phyloP scores from a whole-genome alignment of 2,329 filamentous ascomycete species.

The Trichoderma oligosporum region DNA sequence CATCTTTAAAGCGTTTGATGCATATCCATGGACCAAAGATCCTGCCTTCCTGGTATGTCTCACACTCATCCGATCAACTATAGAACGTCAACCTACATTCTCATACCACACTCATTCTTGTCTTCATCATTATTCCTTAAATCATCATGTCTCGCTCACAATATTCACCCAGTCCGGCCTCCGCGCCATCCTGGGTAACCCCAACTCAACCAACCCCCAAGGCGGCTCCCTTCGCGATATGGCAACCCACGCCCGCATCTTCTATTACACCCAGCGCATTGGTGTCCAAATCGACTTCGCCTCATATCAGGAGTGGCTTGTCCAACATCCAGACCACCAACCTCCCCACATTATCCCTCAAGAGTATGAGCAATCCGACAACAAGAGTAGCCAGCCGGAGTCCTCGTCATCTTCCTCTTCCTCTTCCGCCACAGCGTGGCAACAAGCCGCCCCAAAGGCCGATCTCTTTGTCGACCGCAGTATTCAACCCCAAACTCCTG shows the following conservation, averaged over 20 bases:
- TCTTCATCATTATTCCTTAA: neutral
- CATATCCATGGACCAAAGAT: constrained; percentile 65
- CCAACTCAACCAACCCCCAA: constrained; percentile 39
- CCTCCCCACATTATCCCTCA: constrained; percentile 37
- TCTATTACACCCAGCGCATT: constrained; percentile 57
- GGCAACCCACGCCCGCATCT: constrained; percentile 61
- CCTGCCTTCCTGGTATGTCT: constrained; percentile 59
- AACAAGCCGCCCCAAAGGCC: constrained; percentile 46
- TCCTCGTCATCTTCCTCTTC: neutral
- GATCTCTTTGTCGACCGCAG: constrained; percentile 45
- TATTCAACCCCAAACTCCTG: constrained; percentile 22
- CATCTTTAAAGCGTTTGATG: constrained; percentile 59
- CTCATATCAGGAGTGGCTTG: constrained; percentile 63
- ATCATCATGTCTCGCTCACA: neutral
- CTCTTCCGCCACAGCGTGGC: constrained; percentile 40
- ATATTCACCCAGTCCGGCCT: constrained; percentile 49
- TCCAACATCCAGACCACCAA: constrained; percentile 31
- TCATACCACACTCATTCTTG: neutral
- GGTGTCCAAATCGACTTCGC: constrained; percentile 59
- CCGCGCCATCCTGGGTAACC: constrained; percentile 59
- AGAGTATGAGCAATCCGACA: constrained; percentile 2
- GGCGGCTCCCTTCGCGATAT: constrained; percentile 52
- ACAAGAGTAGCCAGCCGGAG: neutral
- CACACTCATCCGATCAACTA: neutral
- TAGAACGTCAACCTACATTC: neutral